Conservation (phyloP, 1,139 yeast species). For the Tardiomyces digboiensis region DNA sequence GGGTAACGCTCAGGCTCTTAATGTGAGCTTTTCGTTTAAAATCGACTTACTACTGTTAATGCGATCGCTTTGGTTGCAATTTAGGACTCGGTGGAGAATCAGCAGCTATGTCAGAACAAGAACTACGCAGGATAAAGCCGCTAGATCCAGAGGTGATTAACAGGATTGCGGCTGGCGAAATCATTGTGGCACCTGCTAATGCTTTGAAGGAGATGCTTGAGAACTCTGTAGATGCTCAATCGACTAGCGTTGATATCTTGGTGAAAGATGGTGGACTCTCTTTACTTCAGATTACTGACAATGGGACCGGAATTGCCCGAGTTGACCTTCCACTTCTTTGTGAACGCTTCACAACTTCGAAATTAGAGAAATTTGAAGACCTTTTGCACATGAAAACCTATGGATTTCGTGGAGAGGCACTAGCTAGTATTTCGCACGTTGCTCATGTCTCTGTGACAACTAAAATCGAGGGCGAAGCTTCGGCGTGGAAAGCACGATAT, state of each 20-base stretch:
- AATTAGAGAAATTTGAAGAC: conserved; percentile 43
- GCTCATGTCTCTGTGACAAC: conserved; percentile 66
- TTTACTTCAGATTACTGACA: conserved; percentile 56
- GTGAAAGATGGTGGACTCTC: conserved; percentile 59
- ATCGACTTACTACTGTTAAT: too few species aligned
- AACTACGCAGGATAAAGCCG: conserved; percentile 21
- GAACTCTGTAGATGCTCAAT: conserved; percentile 70
- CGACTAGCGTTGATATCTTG: conserved; percentile 50
- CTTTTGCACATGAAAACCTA: conserved; percentile 42
- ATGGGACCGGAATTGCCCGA: conserved; percentile 60
- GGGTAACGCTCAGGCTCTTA: too few species aligned
- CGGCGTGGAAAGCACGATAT: conserved; percentile 61
- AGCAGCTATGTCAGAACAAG: not conserved
- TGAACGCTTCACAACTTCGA: conserved; percentile 65
- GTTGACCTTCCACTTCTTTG: conserved; percentile 53
- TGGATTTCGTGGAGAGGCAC: conserved; percentile 81
- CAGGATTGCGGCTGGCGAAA: conserved; percentile 96
- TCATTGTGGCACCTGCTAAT: conserved; percentile 87
- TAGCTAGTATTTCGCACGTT: conserved; percentile 59
- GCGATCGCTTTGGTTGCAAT: too few species aligned
- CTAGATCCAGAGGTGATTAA: conserved; percentile 68
- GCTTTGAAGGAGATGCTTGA: conserved; percentile 72
- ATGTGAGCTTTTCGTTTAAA: too few species aligned
- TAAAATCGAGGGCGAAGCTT: conserved; percentile 45
- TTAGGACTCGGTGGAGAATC: too few species aligned